Evolutionary conservation across 2,329 filamentous ascomycete genomes (phyloP), one percentile per base, ranked within the genome.

Genomic region (Stemphylium lycopersici): DNA sequence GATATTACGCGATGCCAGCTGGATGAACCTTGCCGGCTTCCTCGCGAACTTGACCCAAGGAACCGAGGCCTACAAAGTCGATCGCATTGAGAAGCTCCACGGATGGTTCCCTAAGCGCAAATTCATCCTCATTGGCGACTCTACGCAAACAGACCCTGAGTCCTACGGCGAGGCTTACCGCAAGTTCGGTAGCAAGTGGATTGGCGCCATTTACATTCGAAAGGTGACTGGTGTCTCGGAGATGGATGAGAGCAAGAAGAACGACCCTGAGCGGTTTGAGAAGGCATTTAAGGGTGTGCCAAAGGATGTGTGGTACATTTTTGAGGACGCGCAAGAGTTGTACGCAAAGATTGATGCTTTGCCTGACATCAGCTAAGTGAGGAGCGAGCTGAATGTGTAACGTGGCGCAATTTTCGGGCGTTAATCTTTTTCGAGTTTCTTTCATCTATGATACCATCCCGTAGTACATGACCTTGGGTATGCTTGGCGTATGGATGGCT

Each of bases 81-180:
- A 88, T 52, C 86, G 89, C 15, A 91, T 96, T 75, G 81, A 83
- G 52, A 91, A 91, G 77, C 84, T 98, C 22, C 84, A 91, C 63
- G 75, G 77, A 1, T 95, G 90, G 90, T 81, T 97, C 43, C 93
- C 93, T 0, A 82, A 83, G 63, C 82, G 90, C 56, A 90, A 88
- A 65, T 88, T 96, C 77, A 85, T 98, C 58, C 88, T 88, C 63
- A 87, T 98, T 61, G 93, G 93, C 0, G 93, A 98, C 76, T 93
- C 89, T 34, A 97, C 93, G 0, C 93, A 97, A 76, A 89, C 86
- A 22, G 93, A 98, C 66, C 93, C 93, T 0, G 93, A 98, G 72
- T 86, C 90, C 0, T 98, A 97, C 69, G 93, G 88, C 24, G 87
- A 93, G 63, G 86, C 91, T 76, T 92, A 83, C 74, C 73, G 86